These are phyloP conservation scores for Podaxis sp. DNA, from an alignment of 768 basidiomycete genomes.

Conservation along the genomic window DNA sequence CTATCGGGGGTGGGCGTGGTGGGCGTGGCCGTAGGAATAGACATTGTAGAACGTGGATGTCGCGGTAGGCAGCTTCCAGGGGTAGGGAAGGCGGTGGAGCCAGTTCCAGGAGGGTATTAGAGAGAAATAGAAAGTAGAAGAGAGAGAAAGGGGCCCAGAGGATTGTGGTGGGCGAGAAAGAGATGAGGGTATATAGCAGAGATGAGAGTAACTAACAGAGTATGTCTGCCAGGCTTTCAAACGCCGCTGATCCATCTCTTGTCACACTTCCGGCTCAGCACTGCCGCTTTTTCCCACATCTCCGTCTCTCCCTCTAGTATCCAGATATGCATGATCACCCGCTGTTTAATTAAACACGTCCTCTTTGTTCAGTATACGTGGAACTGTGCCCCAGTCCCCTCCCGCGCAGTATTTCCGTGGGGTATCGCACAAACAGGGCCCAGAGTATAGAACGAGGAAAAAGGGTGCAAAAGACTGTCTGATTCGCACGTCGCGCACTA, in stretches of 20 bases:
- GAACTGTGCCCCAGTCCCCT: not conserved
- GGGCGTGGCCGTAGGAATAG: slow-evolving; percentile 3
- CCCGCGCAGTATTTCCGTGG: not conserved
- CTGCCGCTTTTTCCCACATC: slow-evolving; percentile 14
- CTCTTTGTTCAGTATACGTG: not conserved
- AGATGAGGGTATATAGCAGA: slow-evolving; percentile 13
- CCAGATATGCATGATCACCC: not conserved
- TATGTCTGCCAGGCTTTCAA: slow-evolving; percentile 16
- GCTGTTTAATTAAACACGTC: no score
- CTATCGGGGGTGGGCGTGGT: slow-evolving; percentile 6
- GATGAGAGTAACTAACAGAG: slow-evolving; percentile 18
- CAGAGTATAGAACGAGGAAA: not conserved
- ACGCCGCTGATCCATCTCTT: slow-evolving; percentile 1
- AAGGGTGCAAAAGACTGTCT: not conserved
- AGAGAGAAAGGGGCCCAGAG: slow-evolving; percentile 6
- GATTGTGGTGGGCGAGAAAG: slow-evolving; percentile 5
- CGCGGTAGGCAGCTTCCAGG: not conserved
- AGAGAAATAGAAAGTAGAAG: slow-evolving; percentile 8
- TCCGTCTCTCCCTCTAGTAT: not conserved
- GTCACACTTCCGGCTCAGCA: slow-evolving; percentile 24
- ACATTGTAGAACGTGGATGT: not conserved
- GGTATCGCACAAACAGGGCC: not conserved
- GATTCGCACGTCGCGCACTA: not conserved
- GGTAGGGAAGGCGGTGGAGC: not conserved
- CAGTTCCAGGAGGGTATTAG: slow-evolving; percentile 7